Base-by-base conservation (phyloP, 176 grass and related monocot species). In the Elymus sibiricus region DNA sequence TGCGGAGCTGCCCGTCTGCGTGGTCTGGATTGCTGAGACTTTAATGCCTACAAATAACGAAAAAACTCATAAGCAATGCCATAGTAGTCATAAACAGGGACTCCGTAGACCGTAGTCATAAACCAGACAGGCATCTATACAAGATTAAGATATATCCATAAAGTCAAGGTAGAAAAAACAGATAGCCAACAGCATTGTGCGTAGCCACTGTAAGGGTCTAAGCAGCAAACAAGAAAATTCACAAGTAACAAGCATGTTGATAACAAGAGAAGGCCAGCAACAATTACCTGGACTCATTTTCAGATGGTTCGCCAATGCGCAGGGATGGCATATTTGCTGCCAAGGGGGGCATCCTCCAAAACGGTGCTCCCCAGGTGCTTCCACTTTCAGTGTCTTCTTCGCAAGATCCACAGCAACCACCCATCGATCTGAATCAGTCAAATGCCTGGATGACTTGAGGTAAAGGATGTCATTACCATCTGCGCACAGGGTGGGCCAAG, bases 351-450 rank as follows among this genome's bases (percentile, higher is more conserved):
- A 2, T 7, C 11, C n/a, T 72, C 69, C 69, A 72, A 42, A 72
- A 3, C 5, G 19, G 38, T 14, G 37, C 5, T 21, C 69, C 21
- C 14, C 13, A 15, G 61, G 66, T 38, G n/a, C 71, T 27, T 47
- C 24, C 14, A 76, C 74, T 77, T 77, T 58, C 74, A 78, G 51
- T 37, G 32, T 60, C 76, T 78, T 78, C 32, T 78, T n/a, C 0
- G 1, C 76, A 60, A 78, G 76, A 53, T 78, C 31, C 34, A 37
- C 51, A 38, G 21, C 76, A 60, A 78, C 53, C 9, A 59, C 75
- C 49, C 75, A 77, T 24, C 1, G 1, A 76, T 3, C 3, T 38
- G 67, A 21, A 12, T 12, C 37, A 24, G 5, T 3, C 69, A 24
- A 7, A 24, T 42, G 39, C 69, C 0, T 43, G 22, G 37, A 72